Base-by-base conservation (phyloP, 2,329 filamentous ascomycete genomes). In the Sporothrix pseudoabietina region DNA sequence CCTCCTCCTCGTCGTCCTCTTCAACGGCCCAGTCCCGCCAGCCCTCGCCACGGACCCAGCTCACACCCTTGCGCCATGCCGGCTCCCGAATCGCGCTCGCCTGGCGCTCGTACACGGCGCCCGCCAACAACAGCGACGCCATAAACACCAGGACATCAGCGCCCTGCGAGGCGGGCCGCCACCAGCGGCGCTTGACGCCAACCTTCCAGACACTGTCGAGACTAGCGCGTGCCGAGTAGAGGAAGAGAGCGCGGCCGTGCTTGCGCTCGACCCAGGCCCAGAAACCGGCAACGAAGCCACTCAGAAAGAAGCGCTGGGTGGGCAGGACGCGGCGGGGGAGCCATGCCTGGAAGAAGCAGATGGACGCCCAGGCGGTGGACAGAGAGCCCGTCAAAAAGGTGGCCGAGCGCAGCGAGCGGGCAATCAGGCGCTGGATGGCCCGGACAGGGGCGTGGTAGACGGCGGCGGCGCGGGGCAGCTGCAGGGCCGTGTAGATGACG, bases 121-220 rank as follows among this genome's bases (percentile, higher is more conserved):
- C 93, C 22, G 94, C 89, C 22, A 94, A 82, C 77, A 93, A 92
- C 82, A 97, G 85, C 66, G 93, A 92, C 22, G 89, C 81, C 19
- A 95, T 91, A 79, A 98, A 94, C 3, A 98, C 84, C 83, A 91
- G 88, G 5, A 98, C 89, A 81, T 98, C 95, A 0, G 94, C 94
- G 52, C 93, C 92, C 78, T 87, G 89, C 80, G 96, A 87, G 12
- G 93, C 93, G 76, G 87, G 89, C 93, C 95, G 97, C 94, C 95
- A 97, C 89, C 94, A 94, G 1, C 93, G 88, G 47, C 91, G 86
- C 89, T 98, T 98, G 72, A 92, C 89, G n/a, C 94, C 94, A 0
- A 97, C 93, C 84, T 97, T 97, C 93, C 94, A 98, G 63, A 94
- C 82, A 52, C 89, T 93, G 80, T 97, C 92, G 41, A 97, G 85